A percentile compares a stretch with the other conserved stretches of the same genome.
phyloP scores from a whole-genome alignment of 345 rosid genomes.

The Chamaenerion angustifolium region DNA sequence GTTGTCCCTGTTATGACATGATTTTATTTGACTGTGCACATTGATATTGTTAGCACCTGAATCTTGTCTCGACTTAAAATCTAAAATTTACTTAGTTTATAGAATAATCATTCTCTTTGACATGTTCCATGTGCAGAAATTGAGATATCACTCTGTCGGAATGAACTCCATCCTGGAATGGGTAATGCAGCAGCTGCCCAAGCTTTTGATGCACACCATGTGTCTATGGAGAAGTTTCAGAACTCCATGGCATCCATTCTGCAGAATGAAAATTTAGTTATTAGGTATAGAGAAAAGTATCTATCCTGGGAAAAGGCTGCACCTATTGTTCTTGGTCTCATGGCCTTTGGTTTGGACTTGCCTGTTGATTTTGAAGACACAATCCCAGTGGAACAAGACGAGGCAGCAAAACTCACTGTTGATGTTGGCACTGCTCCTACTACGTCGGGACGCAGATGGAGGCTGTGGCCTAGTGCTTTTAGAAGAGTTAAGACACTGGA shows the following conservation, averaged over 20 bases:
- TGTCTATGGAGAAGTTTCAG: conserved; percentile 51
- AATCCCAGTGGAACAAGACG: conserved; percentile 47
- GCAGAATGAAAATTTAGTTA: conserved; percentile 53
- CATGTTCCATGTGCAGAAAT: conserved; percentile 33
- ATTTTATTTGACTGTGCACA: too few species aligned
- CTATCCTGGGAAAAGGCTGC: conserved; percentile 78
- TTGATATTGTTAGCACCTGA: too few species aligned
- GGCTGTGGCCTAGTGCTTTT: conserved; percentile 80
- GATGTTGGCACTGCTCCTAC: conserved; percentile 26
- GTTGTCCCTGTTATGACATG: too few species aligned
- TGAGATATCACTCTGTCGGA: conserved; percentile 77
- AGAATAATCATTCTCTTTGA: conserved; percentile 10
- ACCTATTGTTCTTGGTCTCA: conserved; percentile 57
- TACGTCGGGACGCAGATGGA: conserved; percentile 61
- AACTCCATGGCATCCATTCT: conserved; percentile 38
- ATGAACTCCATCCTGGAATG: conserved; percentile 61
- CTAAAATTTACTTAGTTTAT: conserved; percentile 3
- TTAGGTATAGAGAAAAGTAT: conserved; percentile 43
- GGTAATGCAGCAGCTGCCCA: conserved; percentile 63
- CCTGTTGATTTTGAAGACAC: conserved; percentile 47
- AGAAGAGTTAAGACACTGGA: conserved; percentile 68
- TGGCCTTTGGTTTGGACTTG: conserved; percentile 56
- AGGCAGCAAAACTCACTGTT: conserved; percentile 19
- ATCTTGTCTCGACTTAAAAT: not conserved
- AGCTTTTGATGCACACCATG: conserved; percentile 51